Evolutionary conservation across 2,329 filamentous ascomycete genomes (phyloP), one percentile per base, ranked within the genome.

Genomic region (Aspergillus fijiensis): DNA sequence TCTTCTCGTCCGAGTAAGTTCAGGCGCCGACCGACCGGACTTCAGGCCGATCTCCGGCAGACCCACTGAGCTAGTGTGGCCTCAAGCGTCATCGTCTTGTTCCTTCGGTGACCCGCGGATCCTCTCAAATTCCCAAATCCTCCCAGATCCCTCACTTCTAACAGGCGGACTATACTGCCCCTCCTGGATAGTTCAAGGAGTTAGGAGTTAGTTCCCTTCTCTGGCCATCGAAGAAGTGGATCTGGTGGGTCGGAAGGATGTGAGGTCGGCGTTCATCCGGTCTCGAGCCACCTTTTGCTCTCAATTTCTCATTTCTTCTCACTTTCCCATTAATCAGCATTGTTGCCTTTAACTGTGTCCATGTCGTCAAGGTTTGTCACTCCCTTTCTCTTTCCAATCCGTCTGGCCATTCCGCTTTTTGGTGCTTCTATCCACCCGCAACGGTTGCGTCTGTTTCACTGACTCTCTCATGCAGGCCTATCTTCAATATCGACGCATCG

Each of bases 401-500:
- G 39, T 16, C 14, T 19, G 19, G 14, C 16, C 39, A 7, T 19
- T 19, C 39, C 6, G 39, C 5, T 16, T 45, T 45, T 45, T 45
- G 39, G 39, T 45, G 39, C 39, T 45, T 16, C 6, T 7, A n/a
- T 16, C 6, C 16, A 19, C 39, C 16, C 16, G 39, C 16, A 45
- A 45, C 39, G 5, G 39, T 19, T 45, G 14, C 16, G 39, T 45
- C 16, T 45, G 39, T 53, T 27, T 16, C 29, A 27, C 45, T 55
- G 53, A 55, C 53, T 31, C 52, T 27, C 35, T 27, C 53, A 69
- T 69, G 67, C 66, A 69, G 61, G 65, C 67, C 23, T 69, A 69
- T 60, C 60, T 68, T 53, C 67, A 69, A 51, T 69, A 66, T 58
- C 62, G 67, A 27, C 61, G 63, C 33, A 57, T 69, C 49, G 61